phyloP scores from a whole-genome alignment of 305 asterid species.

The Fraxinus dipetala region DNA sequence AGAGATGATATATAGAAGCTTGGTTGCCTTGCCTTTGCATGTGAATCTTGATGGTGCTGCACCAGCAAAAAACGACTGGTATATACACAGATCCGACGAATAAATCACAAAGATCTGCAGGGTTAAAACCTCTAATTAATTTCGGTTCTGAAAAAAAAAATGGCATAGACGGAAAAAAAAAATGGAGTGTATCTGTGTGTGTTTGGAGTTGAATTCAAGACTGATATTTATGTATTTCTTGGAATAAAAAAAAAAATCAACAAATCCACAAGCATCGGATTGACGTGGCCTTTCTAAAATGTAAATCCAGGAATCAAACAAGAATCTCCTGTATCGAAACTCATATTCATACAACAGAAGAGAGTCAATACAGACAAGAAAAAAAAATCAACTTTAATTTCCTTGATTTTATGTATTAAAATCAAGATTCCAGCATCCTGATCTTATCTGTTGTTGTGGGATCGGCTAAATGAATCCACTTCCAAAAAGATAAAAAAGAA shows the following conservation, averaged over 20 bases:
- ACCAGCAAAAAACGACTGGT: conserved; percentile 38
- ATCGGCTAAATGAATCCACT: neutral
- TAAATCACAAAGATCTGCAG: neutral
- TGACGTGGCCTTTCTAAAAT: conserved; percentile 9
- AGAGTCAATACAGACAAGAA: neutral
- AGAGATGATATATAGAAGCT: neutral
- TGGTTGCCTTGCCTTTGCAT: conserved; percentile 19
- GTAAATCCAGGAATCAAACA: conserved; percentile 17
- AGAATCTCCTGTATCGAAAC: conserved; percentile 20
- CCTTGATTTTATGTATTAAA: neutral
- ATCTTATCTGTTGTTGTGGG: neutral
- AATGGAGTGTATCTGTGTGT: neutral
- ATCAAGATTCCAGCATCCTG: neutral
- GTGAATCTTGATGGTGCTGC: conserved; percentile 37
- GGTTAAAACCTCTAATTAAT: neutral
- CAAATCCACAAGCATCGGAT: conserved; percentile 2
- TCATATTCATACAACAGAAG: neutral
- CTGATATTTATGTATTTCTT: neutral
- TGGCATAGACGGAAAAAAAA: neutral
- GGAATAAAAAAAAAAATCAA: neutral
- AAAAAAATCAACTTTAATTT: neutral
- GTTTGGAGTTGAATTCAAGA: neutral
- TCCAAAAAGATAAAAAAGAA: neutral
- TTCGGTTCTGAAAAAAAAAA: neutral
- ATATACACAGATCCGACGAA: neutral